Evolutionary conservation across 768 basidiomycete species (phyloP).

Genomic region (Suillus tomentosus): DNA sequence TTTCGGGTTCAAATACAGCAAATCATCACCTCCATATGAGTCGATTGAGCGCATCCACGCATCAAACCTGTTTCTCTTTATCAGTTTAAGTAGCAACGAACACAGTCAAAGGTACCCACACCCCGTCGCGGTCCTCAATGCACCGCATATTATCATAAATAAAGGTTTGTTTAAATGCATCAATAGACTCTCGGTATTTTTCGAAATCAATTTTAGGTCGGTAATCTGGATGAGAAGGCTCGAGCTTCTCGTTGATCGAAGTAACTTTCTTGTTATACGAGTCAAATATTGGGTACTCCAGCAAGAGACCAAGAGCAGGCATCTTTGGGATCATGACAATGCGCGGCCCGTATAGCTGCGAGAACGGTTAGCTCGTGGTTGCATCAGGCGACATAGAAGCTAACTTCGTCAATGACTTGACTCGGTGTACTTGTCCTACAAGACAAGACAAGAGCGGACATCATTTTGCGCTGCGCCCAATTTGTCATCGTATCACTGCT

Average conservation of each 20-base stretch:
- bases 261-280: conserved; percentile 68
- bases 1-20: conserved; percentile 74
- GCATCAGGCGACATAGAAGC: not conserved
- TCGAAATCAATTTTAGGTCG: conserved; percentile 77
- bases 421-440: conserved; percentile 77
- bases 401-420: conserved; percentile 72
- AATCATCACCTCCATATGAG: conserved; percentile 72
- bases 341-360: conserved; percentile 75
- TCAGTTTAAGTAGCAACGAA: not conserved
- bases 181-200: conserved; percentile 63
- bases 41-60: conserved; percentile 83
- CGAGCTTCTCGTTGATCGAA: conserved; percentile 46
- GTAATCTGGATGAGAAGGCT: conserved; percentile 58
- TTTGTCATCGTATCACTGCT: conserved; percentile 8
- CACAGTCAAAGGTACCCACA: conserved; percentile 51
- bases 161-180: conserved; percentile 78
- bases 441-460: conserved; percentile 78
- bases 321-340: conserved; percentile 90
- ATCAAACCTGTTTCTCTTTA: conserved; percentile 59
- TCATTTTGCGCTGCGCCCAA: conserved; percentile 88
- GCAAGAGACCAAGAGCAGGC: conserved; percentile 89
- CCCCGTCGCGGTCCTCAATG: conserved; percentile 75
- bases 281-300: conserved; percentile 85
- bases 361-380: not conserved
- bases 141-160: conserved; percentile 88